These are phyloP conservation scores for Talaromyces sp. DNA, from an alignment of 2,329 filamentous ascomycete genomes.

Conservation along the genomic window DNA sequence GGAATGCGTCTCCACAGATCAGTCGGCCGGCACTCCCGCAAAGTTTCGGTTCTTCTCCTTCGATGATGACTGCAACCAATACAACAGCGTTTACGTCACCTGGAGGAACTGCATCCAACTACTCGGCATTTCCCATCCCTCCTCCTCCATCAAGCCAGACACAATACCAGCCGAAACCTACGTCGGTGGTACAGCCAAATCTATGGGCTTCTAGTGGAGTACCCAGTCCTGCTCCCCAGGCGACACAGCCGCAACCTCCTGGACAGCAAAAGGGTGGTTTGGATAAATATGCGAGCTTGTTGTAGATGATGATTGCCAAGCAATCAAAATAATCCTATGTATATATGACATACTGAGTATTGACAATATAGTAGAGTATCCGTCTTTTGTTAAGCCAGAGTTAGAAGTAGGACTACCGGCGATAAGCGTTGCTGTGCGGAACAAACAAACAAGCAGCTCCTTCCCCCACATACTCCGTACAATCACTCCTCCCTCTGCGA, in stretches of 20 bases:
- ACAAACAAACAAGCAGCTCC: not conserved
- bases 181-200: conserved; percentile 18
- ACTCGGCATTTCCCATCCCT: conserved; percentile 41
- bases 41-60: conserved; percentile 9
- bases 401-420: not conserved
- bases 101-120: conserved; percentile 25
- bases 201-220: conserved; percentile 23
- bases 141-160: conserved; percentile 34
- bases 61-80: not conserved
- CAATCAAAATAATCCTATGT: not conserved
- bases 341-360: not conserved
- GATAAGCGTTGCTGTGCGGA: conserved; percentile 1
- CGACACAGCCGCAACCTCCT: conserved; percentile 25
- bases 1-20: conserved; percentile 25
- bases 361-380: not conserved
- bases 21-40: conserved; percentile 7
- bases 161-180: conserved; percentile 19
- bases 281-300: conserved; percentile 56
- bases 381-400: too few species aligned
- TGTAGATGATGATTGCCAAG: conserved; percentile 34
- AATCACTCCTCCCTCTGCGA: not conserved
- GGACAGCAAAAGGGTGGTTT: conserved; percentile 42
- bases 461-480: not conserved
- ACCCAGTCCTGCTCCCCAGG: conserved; percentile 24
- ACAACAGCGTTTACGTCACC: conserved; percentile 10